phyloP scores from a whole-genome alignment of 2,329 filamentous ascomycete genomes.

The Metarhizium rileyi region DNA sequence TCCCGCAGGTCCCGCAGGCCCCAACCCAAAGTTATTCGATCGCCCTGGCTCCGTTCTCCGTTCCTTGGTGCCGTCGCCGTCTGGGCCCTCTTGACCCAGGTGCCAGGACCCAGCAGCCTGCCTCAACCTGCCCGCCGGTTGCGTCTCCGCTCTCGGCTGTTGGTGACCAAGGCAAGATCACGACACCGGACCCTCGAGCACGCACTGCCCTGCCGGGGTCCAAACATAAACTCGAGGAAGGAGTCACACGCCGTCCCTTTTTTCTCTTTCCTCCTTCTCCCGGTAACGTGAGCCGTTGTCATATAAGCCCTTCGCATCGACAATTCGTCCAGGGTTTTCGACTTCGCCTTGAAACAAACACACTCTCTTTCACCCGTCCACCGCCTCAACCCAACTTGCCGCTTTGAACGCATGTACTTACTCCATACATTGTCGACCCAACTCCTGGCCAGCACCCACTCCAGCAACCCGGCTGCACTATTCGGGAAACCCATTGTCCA shows the following conservation, averaged over 20 bases:
- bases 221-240: conserved; percentile 1
- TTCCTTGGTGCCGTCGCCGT: conserved; percentile 1
- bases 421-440: neutral
- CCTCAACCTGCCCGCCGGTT: conserved; percentile 8
- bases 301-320: conserved; percentile 1
- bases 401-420: neutral
- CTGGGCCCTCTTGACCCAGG: conserved; percentile 2
- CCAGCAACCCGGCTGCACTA: neutral
- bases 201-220: neutral
- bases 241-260: conserved; percentile 5
- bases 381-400: neutral
- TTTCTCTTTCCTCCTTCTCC: neutral
- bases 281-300: neutral
- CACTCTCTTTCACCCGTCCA: neutral
- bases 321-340: neutral
- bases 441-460: conserved; percentile 1
- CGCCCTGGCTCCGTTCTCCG: neutral
- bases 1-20: no score
- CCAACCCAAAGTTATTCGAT: conserved; percentile 2
- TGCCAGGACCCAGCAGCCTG: neutral
- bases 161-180: conserved; percentile 7
- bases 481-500: conserved; percentile 1
- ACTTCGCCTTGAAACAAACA: neutral
- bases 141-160: conserved; percentile 11
- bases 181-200: conserved; percentile 5